Evolutionary conservation across 176 grass and related monocot genomes (phyloP).

Genomic region (Oryza coarctata): DNA sequence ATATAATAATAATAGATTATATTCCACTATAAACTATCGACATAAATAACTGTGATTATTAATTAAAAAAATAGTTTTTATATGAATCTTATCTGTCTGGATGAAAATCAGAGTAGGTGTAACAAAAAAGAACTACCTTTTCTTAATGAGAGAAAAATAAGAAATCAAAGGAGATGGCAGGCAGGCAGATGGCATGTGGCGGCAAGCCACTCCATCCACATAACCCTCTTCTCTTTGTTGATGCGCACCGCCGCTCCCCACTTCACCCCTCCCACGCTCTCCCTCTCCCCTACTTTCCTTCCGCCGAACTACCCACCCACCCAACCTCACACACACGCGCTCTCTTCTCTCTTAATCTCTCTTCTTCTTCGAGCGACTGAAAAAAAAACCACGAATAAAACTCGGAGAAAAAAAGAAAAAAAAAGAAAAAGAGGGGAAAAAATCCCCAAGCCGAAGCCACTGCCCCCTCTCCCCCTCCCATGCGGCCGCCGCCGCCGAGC

Average conservation of each 20-base stretch:
- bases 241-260: constrained; percentile 13
- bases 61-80: no score
- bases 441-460: constrained; percentile 14
- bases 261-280: constrained; percentile 3
- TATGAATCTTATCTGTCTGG: no score
- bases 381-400: constrained; percentile 20
- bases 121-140: no score
- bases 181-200: background rate
- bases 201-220: constrained; percentile 20
- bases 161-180: background rate
- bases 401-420: background rate
- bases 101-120: no score
- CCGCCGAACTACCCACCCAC: constrained; percentile 10
- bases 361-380: background rate
- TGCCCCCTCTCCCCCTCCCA: constrained; percentile 31
- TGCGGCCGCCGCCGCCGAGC: constrained; percentile 14
- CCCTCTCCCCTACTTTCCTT: background rate
- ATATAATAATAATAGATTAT: no score
- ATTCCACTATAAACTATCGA: no score
- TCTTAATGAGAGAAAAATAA: background rate
- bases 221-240: background rate
- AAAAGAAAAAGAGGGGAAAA: background rate
- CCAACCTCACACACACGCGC: background rate
- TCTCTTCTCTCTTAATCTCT: background rate
- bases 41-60: no score